These are phyloP conservation scores for Telfairia occidentalis DNA, from an alignment of 331 rosid species.

Conservation along the genomic window DNA sequence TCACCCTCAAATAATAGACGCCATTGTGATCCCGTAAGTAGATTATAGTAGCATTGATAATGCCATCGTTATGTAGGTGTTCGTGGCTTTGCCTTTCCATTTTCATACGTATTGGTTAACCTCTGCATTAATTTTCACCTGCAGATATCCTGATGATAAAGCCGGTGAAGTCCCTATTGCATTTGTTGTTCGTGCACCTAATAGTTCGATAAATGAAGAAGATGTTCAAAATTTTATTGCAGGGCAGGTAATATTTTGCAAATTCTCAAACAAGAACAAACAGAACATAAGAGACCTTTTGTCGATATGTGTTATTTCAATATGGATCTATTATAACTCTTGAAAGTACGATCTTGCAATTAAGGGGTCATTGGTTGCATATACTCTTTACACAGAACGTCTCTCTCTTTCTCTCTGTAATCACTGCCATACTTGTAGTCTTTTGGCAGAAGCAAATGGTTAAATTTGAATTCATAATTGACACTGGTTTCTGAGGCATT, in stretches of 20 bases:
- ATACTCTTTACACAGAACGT: not conserved
- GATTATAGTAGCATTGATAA: not conserved
- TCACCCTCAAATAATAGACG: constrained; percentile 9
- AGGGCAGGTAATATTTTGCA: constrained; percentile 23
- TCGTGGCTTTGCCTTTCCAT: not conserved
- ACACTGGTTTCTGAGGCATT: not conserved
- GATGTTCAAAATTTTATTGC: constrained; percentile 25
- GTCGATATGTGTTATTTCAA: no score
- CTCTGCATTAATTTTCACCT: constrained; percentile 1
- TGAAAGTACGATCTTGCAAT: not conserved
- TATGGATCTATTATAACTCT: not conserved
- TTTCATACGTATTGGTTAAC: not conserved
- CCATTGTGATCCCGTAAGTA: constrained; percentile 16
- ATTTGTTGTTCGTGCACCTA: constrained; percentile 28
- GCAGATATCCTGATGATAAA: constrained; percentile 30
- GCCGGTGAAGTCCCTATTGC: constrained; percentile 46
- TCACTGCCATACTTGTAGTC: not conserved
- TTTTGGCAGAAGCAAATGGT: not conserved
- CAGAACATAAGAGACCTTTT: not conserved
- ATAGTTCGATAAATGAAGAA: constrained; percentile 20
- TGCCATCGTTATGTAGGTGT: not conserved
- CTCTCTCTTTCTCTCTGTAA: not conserved
- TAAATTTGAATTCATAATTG: not conserved
- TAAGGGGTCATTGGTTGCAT: not conserved
- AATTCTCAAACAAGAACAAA: not conserved